phyloP scores from a whole-genome alignment of 2,329 filamentous ascomycete genomes.

The Aquanectria penicillioides region DNA sequence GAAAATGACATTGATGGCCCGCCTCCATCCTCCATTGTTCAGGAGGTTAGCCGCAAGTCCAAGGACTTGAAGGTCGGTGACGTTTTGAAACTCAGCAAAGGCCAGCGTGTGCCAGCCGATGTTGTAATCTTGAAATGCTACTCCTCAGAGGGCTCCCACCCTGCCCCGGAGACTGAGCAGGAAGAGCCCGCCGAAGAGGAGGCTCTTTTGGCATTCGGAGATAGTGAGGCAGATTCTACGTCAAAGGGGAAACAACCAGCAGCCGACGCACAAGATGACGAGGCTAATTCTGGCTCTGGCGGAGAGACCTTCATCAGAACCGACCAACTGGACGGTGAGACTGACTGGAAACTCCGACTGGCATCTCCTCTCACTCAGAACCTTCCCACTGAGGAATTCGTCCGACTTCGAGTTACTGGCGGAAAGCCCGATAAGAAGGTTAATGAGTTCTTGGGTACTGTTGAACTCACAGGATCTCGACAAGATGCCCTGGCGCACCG shows the following conservation, averaged over 20 bases:
- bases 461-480: constrained; percentile 74
- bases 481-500: constrained; percentile 58
- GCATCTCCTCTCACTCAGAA: constrained; percentile 87
- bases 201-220: constrained; percentile 53
- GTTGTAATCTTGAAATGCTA: constrained; percentile 91
- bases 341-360: constrained; percentile 95
- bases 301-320: constrained; percentile 98
- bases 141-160: constrained; percentile 60
- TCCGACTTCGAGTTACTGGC: constrained; percentile 76
- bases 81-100: constrained; percentile 90
- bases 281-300: constrained; percentile 54
- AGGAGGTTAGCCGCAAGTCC: constrained; percentile 82
- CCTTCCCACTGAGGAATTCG: constrained; percentile 77
- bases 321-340: constrained; percentile 96
- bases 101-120: constrained; percentile 93
- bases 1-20: constrained; percentile 61
- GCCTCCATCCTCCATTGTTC: constrained; percentile 60
- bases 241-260: constrained; percentile 50
- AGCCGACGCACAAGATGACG: constrained; percentile 36
- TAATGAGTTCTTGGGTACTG: constrained; percentile 92
- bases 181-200: constrained; percentile 51
- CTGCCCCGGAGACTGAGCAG: constrained; percentile 43
- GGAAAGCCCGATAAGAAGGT: constrained; percentile 94
- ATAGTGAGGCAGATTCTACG: constrained; percentile 45
- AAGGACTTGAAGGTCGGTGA: constrained; percentile 93